phyloP scores from a whole-genome alignment of 2,329 filamentous ascomycete species.

The Cladosporium halotolerans region DNA sequence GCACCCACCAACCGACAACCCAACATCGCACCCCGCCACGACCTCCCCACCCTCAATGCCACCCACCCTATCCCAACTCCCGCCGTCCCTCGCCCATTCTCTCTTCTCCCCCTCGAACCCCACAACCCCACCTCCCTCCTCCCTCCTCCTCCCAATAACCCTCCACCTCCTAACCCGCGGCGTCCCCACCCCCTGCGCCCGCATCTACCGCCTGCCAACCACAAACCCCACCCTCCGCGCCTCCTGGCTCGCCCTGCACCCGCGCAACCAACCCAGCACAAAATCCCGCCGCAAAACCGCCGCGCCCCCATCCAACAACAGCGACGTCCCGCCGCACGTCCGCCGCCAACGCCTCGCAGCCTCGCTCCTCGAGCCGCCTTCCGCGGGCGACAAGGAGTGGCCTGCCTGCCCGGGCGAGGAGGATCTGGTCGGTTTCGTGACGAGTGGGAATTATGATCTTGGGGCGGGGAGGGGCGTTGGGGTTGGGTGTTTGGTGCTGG shows the following conservation, averaged over 20 bases:
- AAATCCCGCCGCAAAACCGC: constrained; percentile 17
- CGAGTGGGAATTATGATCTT: constrained; percentile 76
- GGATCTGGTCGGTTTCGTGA: constrained; percentile 86
- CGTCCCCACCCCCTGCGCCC: constrained; percentile 62
- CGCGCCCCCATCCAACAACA: constrained; percentile 21
- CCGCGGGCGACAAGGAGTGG: constrained; percentile 38
- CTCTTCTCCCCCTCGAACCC: constrained; percentile 3
- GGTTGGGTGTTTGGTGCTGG: constrained; percentile 63
- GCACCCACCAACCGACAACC: background rate
- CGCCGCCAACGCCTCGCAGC: constrained; percentile 37
- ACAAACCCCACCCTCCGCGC: constrained; percentile 48
- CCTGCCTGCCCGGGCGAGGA: constrained; percentile 64
- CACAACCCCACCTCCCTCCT: constrained; percentile 26
- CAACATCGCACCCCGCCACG: background rate
- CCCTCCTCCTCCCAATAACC: constrained; percentile 52
- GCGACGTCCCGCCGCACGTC: constrained; percentile 37
- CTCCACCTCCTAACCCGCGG: constrained; percentile 66
- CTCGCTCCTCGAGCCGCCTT: constrained; percentile 39
- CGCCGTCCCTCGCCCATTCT: constrained; percentile 18
- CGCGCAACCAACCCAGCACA: constrained; percentile 17
- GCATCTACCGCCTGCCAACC: constrained; percentile 77
- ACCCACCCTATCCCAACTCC: background rate
- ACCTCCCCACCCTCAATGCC: background rate
- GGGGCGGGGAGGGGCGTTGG: constrained; percentile 68
- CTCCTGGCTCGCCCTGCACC: constrained; percentile 63